These are phyloP conservation scores for Nigrograna mackinnonii DNA, from an alignment of 2,329 filamentous ascomycete species.

Conservation along the genomic window DNA sequence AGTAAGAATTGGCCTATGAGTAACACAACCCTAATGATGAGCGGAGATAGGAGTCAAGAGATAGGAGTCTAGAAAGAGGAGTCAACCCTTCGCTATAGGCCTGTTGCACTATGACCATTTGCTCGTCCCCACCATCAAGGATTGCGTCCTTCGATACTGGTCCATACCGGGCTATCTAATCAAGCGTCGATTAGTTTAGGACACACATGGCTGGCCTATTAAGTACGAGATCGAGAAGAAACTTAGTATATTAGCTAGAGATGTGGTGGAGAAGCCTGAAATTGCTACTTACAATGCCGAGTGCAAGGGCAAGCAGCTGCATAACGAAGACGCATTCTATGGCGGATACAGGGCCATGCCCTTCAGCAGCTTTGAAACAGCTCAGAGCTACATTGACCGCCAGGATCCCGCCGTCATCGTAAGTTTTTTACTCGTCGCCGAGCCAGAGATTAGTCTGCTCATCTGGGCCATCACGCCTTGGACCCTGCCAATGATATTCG, in stretches of 20 bases:
- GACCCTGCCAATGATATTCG: slow-evolving; percentile 84
- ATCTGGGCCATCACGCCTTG: slow-evolving; percentile 84
- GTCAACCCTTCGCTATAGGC: slow-evolving; percentile 59
- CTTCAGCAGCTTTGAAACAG: slow-evolving; percentile 90
- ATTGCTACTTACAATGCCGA: slow-evolving; percentile 89
- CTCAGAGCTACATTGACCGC: slow-evolving; percentile 92
- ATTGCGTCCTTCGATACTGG: slow-evolving; percentile 96
- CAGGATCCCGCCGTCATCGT: slow-evolving; percentile 90
- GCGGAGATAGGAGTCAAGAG: too few species aligned
- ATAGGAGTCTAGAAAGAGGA: too few species aligned
- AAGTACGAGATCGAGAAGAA: slow-evolving; percentile 99
- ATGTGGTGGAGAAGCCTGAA: slow-evolving; percentile 83
- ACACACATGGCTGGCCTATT: slow-evolving; percentile 90
- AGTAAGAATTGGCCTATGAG: too few species aligned
- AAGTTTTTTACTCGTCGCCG: slow-evolving; percentile 79
- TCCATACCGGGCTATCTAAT: slow-evolving; percentile 95
- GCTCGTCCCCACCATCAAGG: slow-evolving; percentile 92
- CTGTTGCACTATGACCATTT: slow-evolving; percentile 75
- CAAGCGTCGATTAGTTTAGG: slow-evolving; percentile 92
- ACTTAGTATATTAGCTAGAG: slow-evolving; percentile 82
- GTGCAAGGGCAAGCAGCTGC: slow-evolving; percentile 85
- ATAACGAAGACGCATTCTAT: slow-evolving; percentile 87
- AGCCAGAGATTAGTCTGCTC: slow-evolving; percentile 74
- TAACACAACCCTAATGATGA: too few species aligned
- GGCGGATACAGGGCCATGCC: slow-evolving; percentile 91